Base-by-base conservation (phyloP, 495 filamentous ascomycete species). In the Sordaria brevicollis region DNA sequence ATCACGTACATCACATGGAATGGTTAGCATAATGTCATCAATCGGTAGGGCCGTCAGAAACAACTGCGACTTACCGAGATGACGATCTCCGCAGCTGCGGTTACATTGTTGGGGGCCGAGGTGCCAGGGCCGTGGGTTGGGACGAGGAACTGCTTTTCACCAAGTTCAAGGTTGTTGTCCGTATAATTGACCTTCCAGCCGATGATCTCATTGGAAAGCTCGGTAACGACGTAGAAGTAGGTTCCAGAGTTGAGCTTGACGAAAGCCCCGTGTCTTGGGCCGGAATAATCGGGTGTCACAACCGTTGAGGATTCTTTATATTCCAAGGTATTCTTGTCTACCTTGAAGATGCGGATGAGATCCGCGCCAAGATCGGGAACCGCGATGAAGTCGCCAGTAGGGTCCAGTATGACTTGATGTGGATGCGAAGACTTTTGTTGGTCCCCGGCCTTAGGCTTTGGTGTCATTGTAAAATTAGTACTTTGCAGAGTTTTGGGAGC, bases 281-380 rank as follows among this genome's bases (percentile, higher is more conserved):
- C 92, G 19, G 83, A 85, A 11, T 88, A 90, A 33, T 81, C 74
- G 2, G 77, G 68, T 1, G 78, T 75, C 7, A 62, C 15, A 29
- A 85, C 74, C 1, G 81, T 75, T 6, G 73, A 65, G 57, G 79
- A 57, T 35, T 78, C 72, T 13, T 76, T 80, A 71, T 84, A 73
- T 9, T 65, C 49, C 35, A 81, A 74, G 5, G 77, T 83, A 15
- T 67, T 62, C 17, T 77, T 76, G 68, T 88, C 78, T 70, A 90
- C 86, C 34, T 74, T 72, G 78, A 87, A 92, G 43, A 93, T 78
- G 68, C 87, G 88, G 54, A 93, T 71, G n/a, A 89, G 74, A 74
- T 94, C 91, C 19, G 88, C 83, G 65, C 91, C 91, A 6, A 94
- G 81, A 69, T 94, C 92, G 10, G 91, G 90, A 8, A 88, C 82